Conservation (phyloP, 164 flowering plant species). For the Chloranthus sessilifolius region DNA sequence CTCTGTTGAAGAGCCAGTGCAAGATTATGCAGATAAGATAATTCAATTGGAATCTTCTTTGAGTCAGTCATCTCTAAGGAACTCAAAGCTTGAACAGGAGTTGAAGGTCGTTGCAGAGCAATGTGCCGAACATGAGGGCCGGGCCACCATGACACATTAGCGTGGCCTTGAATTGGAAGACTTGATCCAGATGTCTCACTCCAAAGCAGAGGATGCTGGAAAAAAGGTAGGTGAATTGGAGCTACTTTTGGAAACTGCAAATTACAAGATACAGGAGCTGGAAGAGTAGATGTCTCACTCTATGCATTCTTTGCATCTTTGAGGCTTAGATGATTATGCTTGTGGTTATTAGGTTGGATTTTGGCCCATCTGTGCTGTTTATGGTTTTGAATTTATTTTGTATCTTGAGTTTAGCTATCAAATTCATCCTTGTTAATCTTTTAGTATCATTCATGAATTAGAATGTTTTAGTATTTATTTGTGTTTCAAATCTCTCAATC, state of each 20-base stretch:
- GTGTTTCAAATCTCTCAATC: too few species aligned
- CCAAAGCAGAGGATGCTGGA: constrained; percentile 56
- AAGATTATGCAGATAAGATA: constrained; percentile 46
- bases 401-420: too few species aligned
- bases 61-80: constrained; percentile 29
- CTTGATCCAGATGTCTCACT: constrained; percentile 50
- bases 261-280: constrained; percentile 63
- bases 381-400: too few species aligned
- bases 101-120: constrained; percentile 40
- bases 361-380: too few species aligned
- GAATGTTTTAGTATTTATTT: too few species aligned
- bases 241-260: constrained; percentile 55
- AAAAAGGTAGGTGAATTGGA: constrained; percentile 67
- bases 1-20: constrained; percentile 26
- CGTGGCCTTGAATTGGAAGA: constrained; percentile 77
- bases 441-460: too few species aligned
- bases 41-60: constrained; percentile 42
- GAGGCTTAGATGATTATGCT: too few species aligned
- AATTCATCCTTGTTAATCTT: too few species aligned
- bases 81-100: constrained; percentile 59
- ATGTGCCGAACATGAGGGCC: constrained; percentile 70
- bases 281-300: constrained; percentile 80
- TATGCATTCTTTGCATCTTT: too few species aligned
- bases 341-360: too few species aligned
- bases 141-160: constrained; percentile 48